Conservation (phyloP, 108 stramenopile species). For the Discostella pseudostelligera region DNA sequence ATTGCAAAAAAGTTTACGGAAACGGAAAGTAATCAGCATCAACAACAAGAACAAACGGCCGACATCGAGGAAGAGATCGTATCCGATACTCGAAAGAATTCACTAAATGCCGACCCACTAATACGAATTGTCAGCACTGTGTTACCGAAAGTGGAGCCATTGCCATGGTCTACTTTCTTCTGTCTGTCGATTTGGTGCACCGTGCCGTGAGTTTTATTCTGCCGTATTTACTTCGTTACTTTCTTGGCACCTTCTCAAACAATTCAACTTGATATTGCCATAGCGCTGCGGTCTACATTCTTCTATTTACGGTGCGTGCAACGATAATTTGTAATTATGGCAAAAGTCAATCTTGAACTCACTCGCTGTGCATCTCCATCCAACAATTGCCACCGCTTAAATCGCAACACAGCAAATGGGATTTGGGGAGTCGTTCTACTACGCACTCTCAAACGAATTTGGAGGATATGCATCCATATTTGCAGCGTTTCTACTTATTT, state of each 20-base stretch:
- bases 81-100: not conserved
- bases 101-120: not conserved
- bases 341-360: not conserved
- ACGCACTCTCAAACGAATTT: constrained; percentile 34
- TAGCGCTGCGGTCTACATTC: constrained; percentile 20
- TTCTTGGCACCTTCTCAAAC: not conserved
- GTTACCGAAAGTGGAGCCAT: constrained; percentile 33
- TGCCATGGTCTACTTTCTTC: constrained; percentile 33
- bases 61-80: not conserved
- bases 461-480: constrained; percentile 24
- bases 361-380: not conserved
- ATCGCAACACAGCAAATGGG: constrained; percentile 39
- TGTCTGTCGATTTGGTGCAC: constrained; percentile 37
- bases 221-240: not conserved
- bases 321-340: not conserved
- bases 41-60: not conserved
- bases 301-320: constrained; percentile 29
- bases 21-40: too few relatives aligned
- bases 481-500: constrained; percentile 9
- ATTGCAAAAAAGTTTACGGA: too few relatives aligned
- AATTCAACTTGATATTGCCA: not conserved
- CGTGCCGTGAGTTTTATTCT: constrained; percentile 23
- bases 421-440: constrained; percentile 40
- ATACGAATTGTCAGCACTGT: constrained; percentile 1
- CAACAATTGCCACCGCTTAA: not conserved